These are phyloP conservation scores for Vanrija sp. DNA, from an alignment of 1,284 basidiomycete species.

Conservation along the genomic window DNA sequence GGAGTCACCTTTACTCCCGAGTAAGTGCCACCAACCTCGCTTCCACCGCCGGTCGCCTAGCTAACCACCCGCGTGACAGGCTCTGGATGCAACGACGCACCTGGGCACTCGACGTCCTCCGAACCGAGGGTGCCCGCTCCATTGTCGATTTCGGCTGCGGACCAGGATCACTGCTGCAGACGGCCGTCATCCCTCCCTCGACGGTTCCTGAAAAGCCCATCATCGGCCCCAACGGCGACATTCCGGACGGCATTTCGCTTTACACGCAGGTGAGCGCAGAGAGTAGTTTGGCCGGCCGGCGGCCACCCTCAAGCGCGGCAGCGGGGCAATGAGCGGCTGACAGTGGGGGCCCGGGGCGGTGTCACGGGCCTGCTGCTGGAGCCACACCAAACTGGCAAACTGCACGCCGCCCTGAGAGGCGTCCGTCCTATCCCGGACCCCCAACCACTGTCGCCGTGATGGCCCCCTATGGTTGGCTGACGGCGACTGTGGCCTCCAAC, in stretches of 20 bases:
- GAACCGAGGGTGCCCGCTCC: slow-evolving; percentile 38
- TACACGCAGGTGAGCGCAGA: slow-evolving; percentile 38
- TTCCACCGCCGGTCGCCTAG: not conserved
- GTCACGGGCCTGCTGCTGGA: no score
- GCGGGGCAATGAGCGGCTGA: no score
- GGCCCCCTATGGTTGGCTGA: not conserved
- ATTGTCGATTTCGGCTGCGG: slow-evolving; percentile 50
- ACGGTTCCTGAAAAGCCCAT: slow-evolving; percentile 43
- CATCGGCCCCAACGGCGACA: slow-evolving; percentile 6
- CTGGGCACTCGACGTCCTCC: slow-evolving; percentile 46
- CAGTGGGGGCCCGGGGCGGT: no score
- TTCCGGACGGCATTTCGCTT: slow-evolving; percentile 24
- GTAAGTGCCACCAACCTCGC: slow-evolving; percentile 23
- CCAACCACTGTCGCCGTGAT: not conserved
- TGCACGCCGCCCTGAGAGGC: not conserved
- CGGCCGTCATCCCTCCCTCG: slow-evolving; percentile 39
- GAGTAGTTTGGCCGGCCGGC: no score
- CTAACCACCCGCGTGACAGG: slow-evolving; percentile 18
- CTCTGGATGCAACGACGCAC: slow-evolving; percentile 46
- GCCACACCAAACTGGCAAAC: not conserved
- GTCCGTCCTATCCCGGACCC: not conserved
- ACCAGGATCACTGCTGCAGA: slow-evolving; percentile 42
- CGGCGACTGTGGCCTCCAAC: not conserved
- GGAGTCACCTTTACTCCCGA: slow-evolving; percentile 47
- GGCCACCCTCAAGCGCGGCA: no score